Evolutionary conservation across 768 basidiomycete genomes (phyloP).

Genomic region (Kondoa malvinella): DNA sequence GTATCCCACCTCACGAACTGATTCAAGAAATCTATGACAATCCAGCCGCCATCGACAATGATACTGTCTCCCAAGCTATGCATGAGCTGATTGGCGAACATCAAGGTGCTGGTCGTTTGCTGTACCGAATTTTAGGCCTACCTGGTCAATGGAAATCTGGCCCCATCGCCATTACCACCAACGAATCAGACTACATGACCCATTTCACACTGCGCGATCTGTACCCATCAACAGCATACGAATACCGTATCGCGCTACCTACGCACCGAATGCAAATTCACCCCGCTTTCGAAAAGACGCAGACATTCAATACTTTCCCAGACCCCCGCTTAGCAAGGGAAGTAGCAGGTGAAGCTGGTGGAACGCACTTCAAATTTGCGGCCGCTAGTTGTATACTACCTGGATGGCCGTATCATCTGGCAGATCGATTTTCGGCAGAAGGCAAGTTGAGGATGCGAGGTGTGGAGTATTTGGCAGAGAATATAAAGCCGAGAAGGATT

Average conservation of each 20-base stretch:
- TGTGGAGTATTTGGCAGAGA: slow-evolving; percentile 25
- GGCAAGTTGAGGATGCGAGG: slow-evolving; percentile 19
- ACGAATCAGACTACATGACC: slow-evolving; percentile 25
- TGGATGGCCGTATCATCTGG: slow-evolving; percentile 50
- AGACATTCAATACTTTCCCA: slow-evolving; percentile 56
- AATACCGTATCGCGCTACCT: slow-evolving; percentile 39
- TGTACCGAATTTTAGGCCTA: slow-evolving; percentile 21
- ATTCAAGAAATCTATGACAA: slow-evolving; percentile 1
- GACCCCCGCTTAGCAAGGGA: slow-evolving; percentile 42
- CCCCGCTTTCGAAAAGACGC: slow-evolving; percentile 40
- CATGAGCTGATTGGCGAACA: too few relatives aligned
- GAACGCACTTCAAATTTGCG: slow-evolving; percentile 48
- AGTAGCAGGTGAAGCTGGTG: slow-evolving; percentile 6
- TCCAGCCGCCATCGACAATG: slow-evolving; percentile 11
- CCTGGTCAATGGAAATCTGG: slow-evolving; percentile 24
- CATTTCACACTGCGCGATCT: slow-evolving; percentile 41
- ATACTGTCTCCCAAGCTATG: too few relatives aligned
- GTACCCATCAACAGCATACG: slow-evolving; percentile 52
- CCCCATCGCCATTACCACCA: slow-evolving; percentile 12
- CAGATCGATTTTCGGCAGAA: slow-evolving; percentile 25
- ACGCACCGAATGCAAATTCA: slow-evolving; percentile 29
- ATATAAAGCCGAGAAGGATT: slow-evolving; percentile 16
- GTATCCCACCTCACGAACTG: slow-evolving; percentile 37
- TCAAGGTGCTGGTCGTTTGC: slow-evolving; percentile 18
- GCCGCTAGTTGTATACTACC: slow-evolving; percentile 51